Conservation (phyloP, 495 filamentous ascomycete species). For the Entonaema liquescens region DNA sequence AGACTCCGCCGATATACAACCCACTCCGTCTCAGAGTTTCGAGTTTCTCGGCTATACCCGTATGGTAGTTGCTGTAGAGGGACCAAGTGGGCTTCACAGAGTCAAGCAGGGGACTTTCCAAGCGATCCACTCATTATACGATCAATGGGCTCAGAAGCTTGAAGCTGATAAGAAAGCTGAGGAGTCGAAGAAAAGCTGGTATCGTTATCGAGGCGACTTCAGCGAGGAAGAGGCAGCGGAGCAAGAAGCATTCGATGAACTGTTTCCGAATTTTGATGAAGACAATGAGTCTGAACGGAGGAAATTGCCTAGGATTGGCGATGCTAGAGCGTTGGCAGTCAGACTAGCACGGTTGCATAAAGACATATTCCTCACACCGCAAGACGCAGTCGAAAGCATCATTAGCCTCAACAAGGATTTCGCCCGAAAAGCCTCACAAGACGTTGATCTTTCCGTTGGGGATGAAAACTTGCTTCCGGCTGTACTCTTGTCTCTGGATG, state of each 20-base stretch:
- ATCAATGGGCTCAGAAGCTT: conserved; percentile 78
- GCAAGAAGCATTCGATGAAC: conserved; percentile 74
- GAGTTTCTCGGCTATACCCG: conserved; percentile 57
- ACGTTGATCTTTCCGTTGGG: conserved; percentile 42
- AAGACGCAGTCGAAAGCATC: conserved; percentile 49
- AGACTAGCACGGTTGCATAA: conserved; percentile 56
- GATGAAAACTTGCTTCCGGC: conserved; percentile 68
- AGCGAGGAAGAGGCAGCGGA: conserved; percentile 80
- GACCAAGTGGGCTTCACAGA: conserved; percentile 42
- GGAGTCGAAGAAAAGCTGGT: conserved; percentile 75
- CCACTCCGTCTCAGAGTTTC: conserved; percentile 53
- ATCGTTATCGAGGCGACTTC: conserved; percentile 77
- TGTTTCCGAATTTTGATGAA: conserved; percentile 82
- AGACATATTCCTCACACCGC: conserved; percentile 56
- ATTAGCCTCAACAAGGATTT: conserved; percentile 49
- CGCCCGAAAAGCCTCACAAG: conserved; percentile 47
- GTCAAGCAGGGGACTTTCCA: conserved; percentile 55
- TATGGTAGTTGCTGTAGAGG: conserved; percentile 54
- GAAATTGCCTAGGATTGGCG: conserved; percentile 18
- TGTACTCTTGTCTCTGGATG: conserved; percentile 69
- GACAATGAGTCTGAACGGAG: conserved; percentile 44
- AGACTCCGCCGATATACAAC: conserved; percentile 23
- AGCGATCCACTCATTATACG: conserved; percentile 75
- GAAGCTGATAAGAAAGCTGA: conserved; percentile 75
- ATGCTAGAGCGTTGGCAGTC: conserved; percentile 57